Base-by-base conservation (phyloP, 805 yeast genomes). In the Lachancea mirantina region DNA sequence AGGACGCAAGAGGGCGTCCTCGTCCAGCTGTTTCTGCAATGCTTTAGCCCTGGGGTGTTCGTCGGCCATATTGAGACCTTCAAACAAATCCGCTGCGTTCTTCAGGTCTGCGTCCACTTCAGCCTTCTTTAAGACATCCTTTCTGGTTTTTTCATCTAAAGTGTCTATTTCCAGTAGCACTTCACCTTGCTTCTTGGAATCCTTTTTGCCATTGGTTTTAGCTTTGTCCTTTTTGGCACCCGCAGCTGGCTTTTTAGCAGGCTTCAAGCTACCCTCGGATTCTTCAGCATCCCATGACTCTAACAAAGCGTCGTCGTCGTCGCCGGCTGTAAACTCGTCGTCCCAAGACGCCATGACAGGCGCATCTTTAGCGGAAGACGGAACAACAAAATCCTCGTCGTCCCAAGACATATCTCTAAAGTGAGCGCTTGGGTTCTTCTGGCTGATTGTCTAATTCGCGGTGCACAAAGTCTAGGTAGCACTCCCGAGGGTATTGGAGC, bases 51-150 rank as follows among this genome's bases (percentile, higher is more conserved):
- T 57, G 49, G 67, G 72, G 41, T 60, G 73, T 38, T 65, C 68
- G 15, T 69, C 70, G 35, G 68, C 69, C 20, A 73, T 74, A 39
- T 68, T 68, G 35, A 70, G 57, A 10, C 84, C 85, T 19, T 87
- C 95, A 55, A 89, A 85, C 47, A 89, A 67, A 48, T 84, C 94
- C 6, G 95, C 89, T 19, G 98, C 97, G 55, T 84, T 84, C 59
- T 84, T 84, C 58, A 89, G 67, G 63, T 89, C 98, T 17, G 94
- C 73, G 29, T 75, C 78, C 39, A 84, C 50, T 61, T 89, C 95
- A 14, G 92, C 94, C 56, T 80, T 68, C 52, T 69, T 78, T 60
- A 83, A 67, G 59, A 87, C 59, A 52, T 81, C 87, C 46, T 67
- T 73, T 52, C 84, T 71, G n/a, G 89, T 78, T 41, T 65, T 67